Evolutionary conservation across 164 flowering plant species (phyloP), one percentile per base, ranked within the genome.

Genomic region (Vitis amurensis): DNA sequence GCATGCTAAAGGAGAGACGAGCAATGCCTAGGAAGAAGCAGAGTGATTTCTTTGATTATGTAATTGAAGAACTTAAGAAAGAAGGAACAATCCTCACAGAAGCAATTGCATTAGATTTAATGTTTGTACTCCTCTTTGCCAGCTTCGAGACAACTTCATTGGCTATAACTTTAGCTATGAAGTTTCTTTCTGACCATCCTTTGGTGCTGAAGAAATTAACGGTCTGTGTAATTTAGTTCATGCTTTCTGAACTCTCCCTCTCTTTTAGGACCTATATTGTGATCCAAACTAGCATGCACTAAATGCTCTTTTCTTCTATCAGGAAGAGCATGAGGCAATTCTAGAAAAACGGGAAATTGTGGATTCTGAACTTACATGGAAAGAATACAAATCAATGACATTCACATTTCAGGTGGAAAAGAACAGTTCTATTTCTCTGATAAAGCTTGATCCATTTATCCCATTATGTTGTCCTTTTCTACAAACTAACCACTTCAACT

Each of bases 61-160:
- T 87, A 8, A 77, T 87, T 44, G 80, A 82, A 76, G 91, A 89
- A 59, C 85, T 87, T 59, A 17, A 80, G 66, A 82, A 77, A 67
- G 82, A 82, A 52, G 85, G 84, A 56, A 87, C 93, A 64, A 59
- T 85, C 47, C 83, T 87, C 3, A 87, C 91, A 58, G 89, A 87
- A 66, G 81, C 66, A 53, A 87, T 89, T 55, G 88, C 89, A 50
- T 73, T 86, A 70, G 91, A 87, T 60, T 74, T 89, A 58, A 87
- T 86, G 93, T 89, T 89, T 75, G 89, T 84, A 64, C 85, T 89
- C 13, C 88, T 89, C 13, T 87, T 89, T 75, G 93, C 93, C 23
- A 87, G 91, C 81, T 86, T 78, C 67, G 91, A 89, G 82, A 87
- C 91, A 67, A 84, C 89, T 48, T 87, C 93, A 10, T 61, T 82